phyloP scores from a whole-genome alignment of 2,329 filamentous ascomycete species.

The Dactylonectria macrodidyma region DNA sequence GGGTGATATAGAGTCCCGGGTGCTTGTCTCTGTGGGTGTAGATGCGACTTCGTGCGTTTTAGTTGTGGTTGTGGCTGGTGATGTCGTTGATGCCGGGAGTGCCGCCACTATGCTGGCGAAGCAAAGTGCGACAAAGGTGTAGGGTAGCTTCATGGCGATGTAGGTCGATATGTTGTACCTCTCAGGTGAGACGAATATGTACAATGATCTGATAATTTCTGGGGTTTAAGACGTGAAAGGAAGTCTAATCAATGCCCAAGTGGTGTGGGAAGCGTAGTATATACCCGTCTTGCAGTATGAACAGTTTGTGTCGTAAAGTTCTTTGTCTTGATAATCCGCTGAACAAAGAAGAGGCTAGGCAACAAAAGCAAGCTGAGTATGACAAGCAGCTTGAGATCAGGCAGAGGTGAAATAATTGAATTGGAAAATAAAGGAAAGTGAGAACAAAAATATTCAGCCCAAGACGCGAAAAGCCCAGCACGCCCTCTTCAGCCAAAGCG shows the following conservation, averaged over 20 bases:
- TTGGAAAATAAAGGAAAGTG: background rate
- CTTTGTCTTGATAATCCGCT: background rate
- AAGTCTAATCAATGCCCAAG: background rate
- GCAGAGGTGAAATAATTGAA: constrained; percentile 8
- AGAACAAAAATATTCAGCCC: constrained; percentile 7
- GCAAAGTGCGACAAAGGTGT: constrained; percentile 14
- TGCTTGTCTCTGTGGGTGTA: background rate
- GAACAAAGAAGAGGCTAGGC: background rate
- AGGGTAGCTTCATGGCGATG: constrained; percentile 31
- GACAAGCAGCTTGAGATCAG: background rate
- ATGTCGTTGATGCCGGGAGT: constrained; percentile 20
- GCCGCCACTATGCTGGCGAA: constrained; percentile 12
- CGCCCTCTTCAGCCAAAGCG: background rate
- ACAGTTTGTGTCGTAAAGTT: background rate
- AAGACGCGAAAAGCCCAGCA: background rate
- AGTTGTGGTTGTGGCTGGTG: background rate
- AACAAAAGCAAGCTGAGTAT: background rate
- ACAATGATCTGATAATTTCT: too few relatives aligned
- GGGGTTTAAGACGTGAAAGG: background rate
- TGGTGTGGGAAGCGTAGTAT: background rate
- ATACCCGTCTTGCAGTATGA: background rate
- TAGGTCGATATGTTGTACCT: background rate
- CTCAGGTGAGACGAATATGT: background rate
- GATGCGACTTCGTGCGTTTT: background rate
- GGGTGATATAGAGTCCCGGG: too few relatives aligned